Evolutionary conservation across 2,329 filamentous ascomycete genomes (phyloP), one percentile per base, ranked within the genome.

Genomic region (Aspergillus sp.): DNA sequence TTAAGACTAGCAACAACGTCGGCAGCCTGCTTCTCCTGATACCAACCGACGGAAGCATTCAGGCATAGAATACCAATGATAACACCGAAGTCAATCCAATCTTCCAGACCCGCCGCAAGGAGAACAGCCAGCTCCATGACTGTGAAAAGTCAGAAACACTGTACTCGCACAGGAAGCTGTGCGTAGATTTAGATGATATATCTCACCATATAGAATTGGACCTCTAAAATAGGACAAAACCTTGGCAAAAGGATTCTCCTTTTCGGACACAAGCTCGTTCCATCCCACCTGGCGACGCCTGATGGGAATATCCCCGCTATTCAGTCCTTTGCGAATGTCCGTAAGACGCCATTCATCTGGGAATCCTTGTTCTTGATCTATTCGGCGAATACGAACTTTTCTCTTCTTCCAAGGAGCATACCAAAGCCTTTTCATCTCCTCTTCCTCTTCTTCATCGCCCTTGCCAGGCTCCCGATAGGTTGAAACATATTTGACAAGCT

Each of bases 11-110:
- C 84, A 57, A 88, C 84, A 52, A 88, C 83, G 69, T 89, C 85
- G 47, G 84, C 85, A 52, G 85, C 85, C 67, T 88, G 84, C 70
- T 88, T 89, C 68, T 89, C 85, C 64, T 88, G 85, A 64, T 88
- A 88, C 81, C 85, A 88, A 69, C 85, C 85, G 60, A 88, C 85
- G 51, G 82, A 70, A 46, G 85, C 85, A 68, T 89, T 89, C 49
- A 89, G 77, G 61, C 83, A 66, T 43, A 89, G 70, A 62, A 89
- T 89, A 70, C 79, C 85, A 56, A 85, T 80, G 63, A 89, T 89
- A 62, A 89, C 83, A 75, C 83, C 85, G 54, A 88, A 81, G 67
- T 89, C 85, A 51, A 88, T 75, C 84, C 84, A 89, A 66, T 87
- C 83, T 53, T 78, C 75, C 48, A 89, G 78, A 75, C 84, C 85